A percentile compares a stretch with the other conserved stretches of the same genome.
These are phyloP conservation scores for Triticum timopheevii DNA, from an alignment of 176 grass and related monocot genomes.

Conservation along the genomic window DNA sequence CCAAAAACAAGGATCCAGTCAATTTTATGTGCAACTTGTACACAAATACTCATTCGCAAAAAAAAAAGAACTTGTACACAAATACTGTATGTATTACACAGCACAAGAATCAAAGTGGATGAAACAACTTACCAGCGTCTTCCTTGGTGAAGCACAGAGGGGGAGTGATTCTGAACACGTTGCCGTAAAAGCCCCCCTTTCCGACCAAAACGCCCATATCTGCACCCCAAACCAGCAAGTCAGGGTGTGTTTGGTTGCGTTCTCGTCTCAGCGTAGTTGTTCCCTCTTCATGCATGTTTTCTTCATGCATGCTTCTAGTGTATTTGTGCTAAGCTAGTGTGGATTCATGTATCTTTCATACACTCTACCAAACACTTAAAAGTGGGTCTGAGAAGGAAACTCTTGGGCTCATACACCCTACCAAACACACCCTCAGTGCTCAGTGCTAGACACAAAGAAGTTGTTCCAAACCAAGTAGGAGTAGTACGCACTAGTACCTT, in stretches of 20 bases:
- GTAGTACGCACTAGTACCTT: constrained; percentile 40
- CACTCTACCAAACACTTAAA: too few relatives aligned
- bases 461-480: background rate
- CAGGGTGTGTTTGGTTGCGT: too few relatives aligned
- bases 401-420: too few relatives aligned
- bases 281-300: too few relatives aligned
- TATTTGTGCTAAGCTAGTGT: too few relatives aligned
- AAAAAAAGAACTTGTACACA: background rate
- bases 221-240: constrained; percentile 3
- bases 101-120: background rate
- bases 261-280: too few relatives aligned
- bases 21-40: too few relatives aligned
- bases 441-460: background rate
- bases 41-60: background rate
- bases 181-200: constrained; percentile 91
- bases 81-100: background rate
- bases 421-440: background rate
- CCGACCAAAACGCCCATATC: constrained; percentile 94
- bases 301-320: too few relatives aligned
- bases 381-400: too few relatives aligned
- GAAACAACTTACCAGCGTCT: constrained; percentile 58
- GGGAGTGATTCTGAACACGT: constrained; percentile 98
- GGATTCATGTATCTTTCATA: too few relatives aligned
- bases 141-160: constrained; percentile 92
- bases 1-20: background rate